phyloP scores from a whole-genome alignment of 1,284 basidiomycete species.

The Pseudozyma pruni region DNA sequence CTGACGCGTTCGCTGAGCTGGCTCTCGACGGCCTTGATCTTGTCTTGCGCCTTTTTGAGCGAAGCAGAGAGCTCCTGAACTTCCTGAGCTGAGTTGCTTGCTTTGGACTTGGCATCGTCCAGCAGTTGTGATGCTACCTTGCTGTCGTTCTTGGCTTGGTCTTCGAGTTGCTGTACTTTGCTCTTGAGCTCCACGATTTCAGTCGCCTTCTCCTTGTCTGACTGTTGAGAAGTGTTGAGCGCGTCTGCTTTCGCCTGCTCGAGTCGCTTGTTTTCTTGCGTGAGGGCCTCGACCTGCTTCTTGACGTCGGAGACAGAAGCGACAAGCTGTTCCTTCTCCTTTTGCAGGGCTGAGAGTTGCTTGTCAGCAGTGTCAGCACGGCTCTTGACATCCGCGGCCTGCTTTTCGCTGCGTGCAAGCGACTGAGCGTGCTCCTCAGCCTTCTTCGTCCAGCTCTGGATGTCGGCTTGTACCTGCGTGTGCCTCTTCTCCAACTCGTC shows the following conservation, averaged over 20 bases:
- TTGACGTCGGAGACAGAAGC: constrained; percentile 27
- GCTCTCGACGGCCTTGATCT: constrained; percentile 11
- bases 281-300: constrained; percentile 24
- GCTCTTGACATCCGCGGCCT: constrained; percentile 12
- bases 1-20: constrained; percentile 24
- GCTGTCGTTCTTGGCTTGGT: constrained; percentile 12
- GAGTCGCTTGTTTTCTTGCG: constrained; percentile 21
- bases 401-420: constrained; percentile 23
- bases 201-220: constrained; percentile 15
- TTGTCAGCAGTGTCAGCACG: constrained; percentile 25
- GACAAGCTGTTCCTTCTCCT: constrained; percentile 34
- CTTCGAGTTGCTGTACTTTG: constrained; percentile 34
- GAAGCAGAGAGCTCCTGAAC: constrained; percentile 16
- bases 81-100: constrained; percentile 19
- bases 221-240: constrained; percentile 14
- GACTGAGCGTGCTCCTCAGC: constrained; percentile 11
- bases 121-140: constrained; percentile 14
- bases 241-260: constrained; percentile 25
- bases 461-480: constrained; percentile 17
- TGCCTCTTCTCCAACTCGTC: constrained; percentile 28
- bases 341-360: constrained; percentile 18
- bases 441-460: constrained; percentile 16
- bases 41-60: constrained; percentile 14
- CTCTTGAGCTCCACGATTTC: constrained; percentile 23
- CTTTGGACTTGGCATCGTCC: constrained; percentile 20